Evolutionary conservation across 2,329 filamentous ascomycete genomes (phyloP), one percentile per base, ranked within the genome.

Genomic region (Alternaria rosae): DNA sequence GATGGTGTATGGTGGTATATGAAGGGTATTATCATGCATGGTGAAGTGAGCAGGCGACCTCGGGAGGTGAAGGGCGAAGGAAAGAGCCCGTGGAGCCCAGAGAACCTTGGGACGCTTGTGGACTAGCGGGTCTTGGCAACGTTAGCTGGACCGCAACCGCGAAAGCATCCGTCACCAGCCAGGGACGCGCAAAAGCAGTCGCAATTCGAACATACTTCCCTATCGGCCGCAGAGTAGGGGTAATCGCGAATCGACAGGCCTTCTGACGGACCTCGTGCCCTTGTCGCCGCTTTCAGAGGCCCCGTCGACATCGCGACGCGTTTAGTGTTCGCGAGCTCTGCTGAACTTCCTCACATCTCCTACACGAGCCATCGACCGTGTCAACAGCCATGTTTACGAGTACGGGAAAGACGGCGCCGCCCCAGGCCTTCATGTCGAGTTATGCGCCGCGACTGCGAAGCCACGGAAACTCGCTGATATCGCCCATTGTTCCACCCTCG

Each of bases 391-490:
- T 81, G 78, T 81, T 79, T 62, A 77, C 80, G 79, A 71, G 70
- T 30, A 77, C 70, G 50, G 76, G 76, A 23, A 80, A 76, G 70
- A 76, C 74, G 55, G 76, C 86, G 74, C 85, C 86, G 69, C 93
- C 93, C 50, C 92, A 97, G 83, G 92, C 93, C 44, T 95, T 97
- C 76, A 89, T 95, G 71, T 94, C 93, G 59, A 93, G 91, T 77
- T 97, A 97, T 82, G 93, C 94, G 80, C 92, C 94, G 66, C 92
- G 94, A 75, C 83, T 98, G 76, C 92, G 94, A 77, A 88, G 89
- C 67, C 97, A 96, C 83, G 92, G 91, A 79, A 98, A 98, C 83
- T 92, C 94, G 38, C 88, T 98, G 57, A 87, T 97, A 64, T 92
- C 92, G 23, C 94, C 94, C 35, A 89, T 95, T 65, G 87, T 94